Conservation (phyloP, 768 basidiomycete genomes). For the Mycena rebaudengoi region DNA sequence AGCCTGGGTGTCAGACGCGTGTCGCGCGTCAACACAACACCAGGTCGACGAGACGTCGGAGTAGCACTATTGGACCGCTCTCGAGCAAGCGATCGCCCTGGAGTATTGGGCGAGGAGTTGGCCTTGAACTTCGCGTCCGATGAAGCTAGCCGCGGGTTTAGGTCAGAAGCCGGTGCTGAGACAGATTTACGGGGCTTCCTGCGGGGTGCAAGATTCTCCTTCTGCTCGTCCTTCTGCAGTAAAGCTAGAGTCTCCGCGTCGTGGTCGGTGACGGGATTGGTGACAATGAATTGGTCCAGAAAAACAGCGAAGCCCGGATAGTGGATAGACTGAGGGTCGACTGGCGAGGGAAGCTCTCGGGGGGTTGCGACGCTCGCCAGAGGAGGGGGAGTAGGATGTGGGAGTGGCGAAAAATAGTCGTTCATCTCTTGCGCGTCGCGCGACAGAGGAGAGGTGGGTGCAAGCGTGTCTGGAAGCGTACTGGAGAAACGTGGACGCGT, state of each 20-base stretch:
- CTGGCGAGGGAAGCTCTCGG: slow-evolving; percentile 50
- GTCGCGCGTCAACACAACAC: slow-evolving; percentile 24
- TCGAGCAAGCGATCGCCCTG: slow-evolving; percentile 25
- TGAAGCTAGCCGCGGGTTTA: slow-evolving; percentile 29
- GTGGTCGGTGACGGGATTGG: slow-evolving; percentile 12
- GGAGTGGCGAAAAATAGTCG: slow-evolving; percentile 34
- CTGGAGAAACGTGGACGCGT: slow-evolving; percentile 24
- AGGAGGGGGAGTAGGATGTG: slow-evolving; percentile 17
- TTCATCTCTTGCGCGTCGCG: slow-evolving; percentile 24
- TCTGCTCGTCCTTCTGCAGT: slow-evolving; percentile 47
- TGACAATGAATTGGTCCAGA: slow-evolving; percentile 52
- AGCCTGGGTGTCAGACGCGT: slow-evolving; percentile 33
- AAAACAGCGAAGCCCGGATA: slow-evolving; percentile 74
- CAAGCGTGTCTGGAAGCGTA: slow-evolving; percentile 14
- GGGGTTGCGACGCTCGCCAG: slow-evolving; percentile 31
- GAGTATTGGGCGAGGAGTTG: slow-evolving; percentile 36
- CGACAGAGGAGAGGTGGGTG: background rate
- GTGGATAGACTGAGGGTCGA: slow-evolving; percentile 65
- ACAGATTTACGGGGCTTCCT: slow-evolving; percentile 53
- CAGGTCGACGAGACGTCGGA: slow-evolving; percentile 39
- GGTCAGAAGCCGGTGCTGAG: slow-evolving; percentile 30
- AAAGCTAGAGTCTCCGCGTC: background rate
- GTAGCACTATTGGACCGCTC: slow-evolving; percentile 27
- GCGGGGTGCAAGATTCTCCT: slow-evolving; percentile 67
- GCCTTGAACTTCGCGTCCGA: slow-evolving; percentile 33